Conservation (phyloP, 2,329 filamentous ascomycete species). For the Ophiosphaerella korrae region DNA sequence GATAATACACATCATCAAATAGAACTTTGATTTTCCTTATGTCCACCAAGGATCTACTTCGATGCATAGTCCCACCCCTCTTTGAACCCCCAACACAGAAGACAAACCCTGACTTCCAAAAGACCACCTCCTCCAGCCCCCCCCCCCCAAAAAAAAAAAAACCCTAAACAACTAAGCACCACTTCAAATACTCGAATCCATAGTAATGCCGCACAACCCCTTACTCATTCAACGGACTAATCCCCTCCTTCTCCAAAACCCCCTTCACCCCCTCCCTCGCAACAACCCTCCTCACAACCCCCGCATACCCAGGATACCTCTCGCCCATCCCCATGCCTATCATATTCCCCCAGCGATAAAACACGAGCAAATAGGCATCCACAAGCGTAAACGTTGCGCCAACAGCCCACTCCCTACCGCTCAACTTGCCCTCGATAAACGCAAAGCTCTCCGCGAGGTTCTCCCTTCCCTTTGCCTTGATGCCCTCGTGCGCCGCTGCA, state of each 20-base stretch:
- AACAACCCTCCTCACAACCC: slow-evolving; percentile 11
- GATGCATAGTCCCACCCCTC: slow-evolving; percentile 13
- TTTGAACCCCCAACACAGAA: neutral
- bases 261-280: slow-evolving; percentile 14
- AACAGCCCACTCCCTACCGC: slow-evolving; percentile 18
- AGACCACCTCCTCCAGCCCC: too few relatives aligned
- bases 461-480: slow-evolving; percentile 10
- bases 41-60: slow-evolving; percentile 8
- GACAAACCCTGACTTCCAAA: too few relatives aligned
- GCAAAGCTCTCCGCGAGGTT: slow-evolving; percentile 11
- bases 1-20: slow-evolving; percentile 14
- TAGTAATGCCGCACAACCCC: neutral
- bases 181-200: too few relatives aligned
- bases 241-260: slow-evolving; percentile 15
- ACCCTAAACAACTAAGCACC: too few relatives aligned
- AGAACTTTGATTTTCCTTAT: slow-evolving; percentile 23
- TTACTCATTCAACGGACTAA: slow-evolving; percentile 6
- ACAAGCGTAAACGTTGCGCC: slow-evolving; percentile 20
- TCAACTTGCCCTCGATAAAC: slow-evolving; percentile 19
- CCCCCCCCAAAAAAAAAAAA: too few relatives aligned
- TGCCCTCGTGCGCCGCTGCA: slow-evolving; percentile 1
- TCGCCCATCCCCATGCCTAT: slow-evolving; percentile 16
- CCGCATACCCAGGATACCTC: slow-evolving; percentile 21
- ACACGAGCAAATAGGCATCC: slow-evolving; percentile 29
- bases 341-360: slow-evolving; percentile 25